A percentile compares a stretch with the other conserved stretches of the same genome.
Evolutionary conservation across 2,329 filamentous ascomycete species (phyloP).

Genomic region (Coniochaeta sp.): DNA sequence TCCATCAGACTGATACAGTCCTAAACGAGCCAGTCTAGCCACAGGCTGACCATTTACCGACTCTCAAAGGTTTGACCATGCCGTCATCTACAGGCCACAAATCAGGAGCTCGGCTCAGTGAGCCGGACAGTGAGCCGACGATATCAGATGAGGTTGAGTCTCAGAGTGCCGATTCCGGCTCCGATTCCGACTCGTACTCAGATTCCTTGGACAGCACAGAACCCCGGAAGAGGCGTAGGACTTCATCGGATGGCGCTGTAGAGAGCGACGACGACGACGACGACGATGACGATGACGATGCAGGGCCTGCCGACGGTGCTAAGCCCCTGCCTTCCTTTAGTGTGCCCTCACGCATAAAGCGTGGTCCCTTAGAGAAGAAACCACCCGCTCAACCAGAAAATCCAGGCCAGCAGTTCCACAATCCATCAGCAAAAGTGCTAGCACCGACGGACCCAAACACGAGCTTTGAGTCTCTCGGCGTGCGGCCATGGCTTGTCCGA

Average conservation of each 20-base stretch:
- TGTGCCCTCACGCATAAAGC: conserved; percentile 46
- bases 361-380: conserved; percentile 11
- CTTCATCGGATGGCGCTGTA: conserved; percentile 16
- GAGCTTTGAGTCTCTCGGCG: conserved; percentile 64
- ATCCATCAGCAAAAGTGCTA: conserved; percentile 23
- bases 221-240: conserved; percentile 38
- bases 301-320: conserved; percentile 19
- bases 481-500: conserved; percentile 81
- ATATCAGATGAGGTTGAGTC: conserved; percentile 8
- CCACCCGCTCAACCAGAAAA: conserved; percentile 1
- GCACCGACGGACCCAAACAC: conserved; percentile 49
- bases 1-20: background rate
- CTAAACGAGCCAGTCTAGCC: background rate
- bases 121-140: background rate
- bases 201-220: conserved; percentile 27
- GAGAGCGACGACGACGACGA: conserved; percentile 9
- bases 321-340: conserved; percentile 35
- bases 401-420: conserved; percentile 1
- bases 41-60: background rate
- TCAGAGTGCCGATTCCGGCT: conserved; percentile 5
- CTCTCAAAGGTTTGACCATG: background rate
- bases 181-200: conserved; percentile 8
- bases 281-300: conserved; percentile 15
- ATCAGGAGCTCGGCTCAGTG: background rate
- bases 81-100: background rate